Evolutionary conservation across 306 rosid species (phyloP), one percentile per base, ranked within the genome.

Genomic region (Hippophae gyantsensis): DNA sequence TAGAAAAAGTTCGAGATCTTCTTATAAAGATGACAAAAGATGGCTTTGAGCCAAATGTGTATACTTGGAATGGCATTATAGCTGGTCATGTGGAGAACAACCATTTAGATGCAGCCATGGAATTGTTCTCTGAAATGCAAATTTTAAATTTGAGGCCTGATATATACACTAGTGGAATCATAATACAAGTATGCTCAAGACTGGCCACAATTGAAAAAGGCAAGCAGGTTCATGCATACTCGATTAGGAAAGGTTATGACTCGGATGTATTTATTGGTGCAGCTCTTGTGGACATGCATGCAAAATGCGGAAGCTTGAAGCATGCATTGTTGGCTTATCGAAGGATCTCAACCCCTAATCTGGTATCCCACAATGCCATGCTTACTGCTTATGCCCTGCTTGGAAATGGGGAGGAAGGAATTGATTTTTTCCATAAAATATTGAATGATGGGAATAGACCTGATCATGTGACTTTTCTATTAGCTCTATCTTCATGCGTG

Each of bases 351-450:
- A 46, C 66, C n/a, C 85, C 77, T 13, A 71, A 79, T 74, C 63
- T 83, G 69, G 85, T 83, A 23, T 74, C 77, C 55, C 75, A 77
- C 63, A 83, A 83, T 67, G 81, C 83, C 40, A 74, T 79, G 79
- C 81, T 83, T 48, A 83, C 77, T 32, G 89, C 89, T 6, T 79
- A 66, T 74, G 82, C 85, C 26, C 74, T 76, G 81, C 85, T 76
- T 9, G 85, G 85, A 50, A 54, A 66, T 8, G 85, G 85, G 18
- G 73, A 66, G 65, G 66, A 83, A 61, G 89, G 89, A 69, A 79
- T 83, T 48, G 59, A 75, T 38, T 71, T 75, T 41, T 81, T 81
- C 41, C 58, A 47, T 57, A 61, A 48, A 68, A 68, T 74, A 68
- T 65, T 81, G 46, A 62, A 68, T 0, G 54, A 52, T 7, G 68